These are phyloP conservation scores for Astragalus membranaceus DNA, from an alignment of 306 rosid genomes.

Conservation along the genomic window DNA sequence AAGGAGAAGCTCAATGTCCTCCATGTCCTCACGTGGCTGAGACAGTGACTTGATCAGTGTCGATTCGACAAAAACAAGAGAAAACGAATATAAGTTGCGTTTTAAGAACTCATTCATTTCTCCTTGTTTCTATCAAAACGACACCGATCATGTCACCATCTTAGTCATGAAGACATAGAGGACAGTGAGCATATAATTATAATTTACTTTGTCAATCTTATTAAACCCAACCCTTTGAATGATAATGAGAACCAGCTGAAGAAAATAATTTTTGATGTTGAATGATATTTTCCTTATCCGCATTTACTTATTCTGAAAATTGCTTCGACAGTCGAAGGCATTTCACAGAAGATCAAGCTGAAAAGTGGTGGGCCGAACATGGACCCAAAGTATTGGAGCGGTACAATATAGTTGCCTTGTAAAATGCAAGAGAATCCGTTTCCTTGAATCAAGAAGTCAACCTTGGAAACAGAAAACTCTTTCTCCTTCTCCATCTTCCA, in stretches of 20 bases:
- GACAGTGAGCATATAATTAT: too few species aligned
- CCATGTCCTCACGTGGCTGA: too few species aligned
- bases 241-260: background rate
- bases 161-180: too few species aligned
- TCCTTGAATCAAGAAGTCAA: slow-evolving; percentile 20
- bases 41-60: too few species aligned
- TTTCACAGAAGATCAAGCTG: slow-evolving; percentile 77
- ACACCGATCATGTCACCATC: too few species aligned
- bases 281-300: background rate
- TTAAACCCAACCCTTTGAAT: background rate
- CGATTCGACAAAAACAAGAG: too few species aligned
- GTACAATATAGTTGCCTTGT: slow-evolving; percentile 43
- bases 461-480: slow-evolving; percentile 38
- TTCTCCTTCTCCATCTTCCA: slow-evolving; percentile 20
- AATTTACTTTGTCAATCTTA: background rate
- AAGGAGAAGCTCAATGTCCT: too few species aligned
- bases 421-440: slow-evolving; percentile 25
- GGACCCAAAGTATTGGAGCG: slow-evolving; percentile 61
- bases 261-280: background rate
- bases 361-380: slow-evolving; percentile 88
- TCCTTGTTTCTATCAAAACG: too few species aligned
- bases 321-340: slow-evolving; percentile 69
- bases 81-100: too few species aligned
- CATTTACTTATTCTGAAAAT: slow-evolving; percentile 14
- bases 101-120: too few species aligned